Percentiles rank a stretch among this genome's conserved stretches.
phyloP scores from a whole-genome alignment of 192 early-diverging fungal species.

The Pilaira anomala region DNA sequence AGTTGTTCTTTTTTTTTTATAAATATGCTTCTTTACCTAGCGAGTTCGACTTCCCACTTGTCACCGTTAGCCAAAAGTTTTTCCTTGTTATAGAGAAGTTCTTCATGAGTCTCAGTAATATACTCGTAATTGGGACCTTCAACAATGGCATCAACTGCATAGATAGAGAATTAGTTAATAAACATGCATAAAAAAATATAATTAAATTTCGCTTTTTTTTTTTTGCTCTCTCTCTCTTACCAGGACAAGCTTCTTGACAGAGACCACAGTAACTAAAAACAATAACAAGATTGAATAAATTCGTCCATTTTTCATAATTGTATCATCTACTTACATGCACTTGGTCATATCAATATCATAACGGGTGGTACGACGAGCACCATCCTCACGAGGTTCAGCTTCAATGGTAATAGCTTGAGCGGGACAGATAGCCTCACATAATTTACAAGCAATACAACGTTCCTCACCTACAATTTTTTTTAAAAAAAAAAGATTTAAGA shows the following conservation, averaged over 20 bases:
- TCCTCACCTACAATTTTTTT: slow-evolving; percentile 73
- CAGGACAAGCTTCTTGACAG: slow-evolving; percentile 68
- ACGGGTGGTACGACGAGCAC: slow-evolving; percentile 87
- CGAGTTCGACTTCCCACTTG: slow-evolving; percentile 94
- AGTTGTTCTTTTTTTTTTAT: slow-evolving; percentile 7
- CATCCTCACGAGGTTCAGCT: slow-evolving; percentile 93
- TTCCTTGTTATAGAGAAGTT: slow-evolving; percentile 97
- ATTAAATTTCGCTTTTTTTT: too few species aligned
- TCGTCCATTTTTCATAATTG: not conserved
- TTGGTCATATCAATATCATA: slow-evolving; percentile 99
- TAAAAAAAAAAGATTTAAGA: not conserved
- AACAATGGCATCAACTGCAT: slow-evolving; percentile 91
- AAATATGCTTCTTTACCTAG: slow-evolving; percentile 53
- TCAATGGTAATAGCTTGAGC: slow-evolving; percentile 99
- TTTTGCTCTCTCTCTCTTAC: too few species aligned
- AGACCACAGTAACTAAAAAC: slow-evolving; percentile 86
- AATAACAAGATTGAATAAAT: slow-evolving; percentile 9
- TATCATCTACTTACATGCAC: slow-evolving; percentile 55
- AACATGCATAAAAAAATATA: not conserved
- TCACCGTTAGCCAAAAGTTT: slow-evolving; percentile 96
- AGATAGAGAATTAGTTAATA: not conserved
- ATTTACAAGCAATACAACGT: slow-evolving; percentile 97
- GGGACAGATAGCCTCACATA: slow-evolving; percentile 97
- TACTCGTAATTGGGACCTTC: slow-evolving; percentile 97
- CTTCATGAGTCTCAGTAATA: slow-evolving; percentile 95